phyloP scores from a whole-genome alignment of 768 basidiomycete species.

The Lentinula lateritia region DNA sequence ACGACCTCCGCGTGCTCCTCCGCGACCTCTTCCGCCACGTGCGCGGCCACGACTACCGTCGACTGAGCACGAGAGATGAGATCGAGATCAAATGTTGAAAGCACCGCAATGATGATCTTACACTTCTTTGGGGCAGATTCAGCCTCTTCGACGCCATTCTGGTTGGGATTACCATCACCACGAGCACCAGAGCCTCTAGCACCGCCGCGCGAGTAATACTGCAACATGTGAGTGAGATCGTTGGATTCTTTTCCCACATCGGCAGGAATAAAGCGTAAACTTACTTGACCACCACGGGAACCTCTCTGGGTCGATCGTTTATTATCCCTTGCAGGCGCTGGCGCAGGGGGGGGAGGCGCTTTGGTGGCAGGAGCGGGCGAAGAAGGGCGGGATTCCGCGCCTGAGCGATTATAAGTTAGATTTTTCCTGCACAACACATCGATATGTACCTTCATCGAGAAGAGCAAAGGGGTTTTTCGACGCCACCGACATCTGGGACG shows the following conservation, averaged over 20 bases:
- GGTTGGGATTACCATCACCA: constrained; percentile 14
- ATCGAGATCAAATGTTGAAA: neutral
- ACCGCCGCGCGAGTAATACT: constrained; percentile 47
- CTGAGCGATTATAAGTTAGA: constrained; percentile 13
- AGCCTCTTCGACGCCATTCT: constrained; percentile 20
- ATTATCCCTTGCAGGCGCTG: constrained; percentile 27
- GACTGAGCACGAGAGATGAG: constrained; percentile 23
- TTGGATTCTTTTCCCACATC: neutral
- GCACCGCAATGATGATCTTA: constrained; percentile 18
- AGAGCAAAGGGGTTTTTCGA: constrained; percentile 82
- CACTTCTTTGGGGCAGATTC: constrained; percentile 24
- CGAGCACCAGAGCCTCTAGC: constrained; percentile 18
- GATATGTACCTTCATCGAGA: constrained; percentile 55
- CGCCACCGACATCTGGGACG: constrained; percentile 83
- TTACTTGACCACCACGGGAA: constrained; percentile 17
- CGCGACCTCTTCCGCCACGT: constrained; percentile 41
- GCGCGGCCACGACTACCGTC: constrained; percentile 48
- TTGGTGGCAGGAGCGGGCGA: constrained; percentile 29
- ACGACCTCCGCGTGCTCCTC: constrained; percentile 57
- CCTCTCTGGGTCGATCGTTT: constrained; percentile 26
- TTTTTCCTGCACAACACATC: constrained; percentile 5
- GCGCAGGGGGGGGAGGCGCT: constrained; percentile 18
- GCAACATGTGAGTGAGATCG: constrained; percentile 19
- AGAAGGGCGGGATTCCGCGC: constrained; percentile 42
- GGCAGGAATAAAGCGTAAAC: neutral